phyloP scores from a whole-genome alignment of 208 protist species.

The Crithidia fasciculata region DNA sequence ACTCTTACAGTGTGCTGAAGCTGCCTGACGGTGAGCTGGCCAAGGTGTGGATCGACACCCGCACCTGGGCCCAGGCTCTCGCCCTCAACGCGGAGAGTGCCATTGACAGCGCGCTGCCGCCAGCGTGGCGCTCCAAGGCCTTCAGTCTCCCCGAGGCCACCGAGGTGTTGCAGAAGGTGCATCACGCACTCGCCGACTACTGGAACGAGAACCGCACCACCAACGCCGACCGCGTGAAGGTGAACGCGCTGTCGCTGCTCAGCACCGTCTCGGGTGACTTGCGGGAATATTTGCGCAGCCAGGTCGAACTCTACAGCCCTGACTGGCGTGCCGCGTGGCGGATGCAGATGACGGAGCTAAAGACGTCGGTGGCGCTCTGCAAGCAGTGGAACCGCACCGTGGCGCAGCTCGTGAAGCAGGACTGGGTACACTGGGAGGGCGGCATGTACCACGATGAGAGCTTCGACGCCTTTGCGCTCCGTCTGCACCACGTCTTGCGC shows the following conservation, averaged over 20 bases:
- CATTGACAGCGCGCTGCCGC: conserved; percentile 79
- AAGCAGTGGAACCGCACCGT: conserved; percentile 71
- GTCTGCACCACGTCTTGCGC: conserved; percentile 72
- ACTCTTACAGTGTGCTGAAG: conserved; percentile 48
- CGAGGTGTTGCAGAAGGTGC: conserved; percentile 79
- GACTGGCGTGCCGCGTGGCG: conserved; percentile 88
- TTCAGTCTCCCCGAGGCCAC: conserved; percentile 74
- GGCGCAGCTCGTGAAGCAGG: conserved; percentile 44
- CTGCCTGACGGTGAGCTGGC: conserved; percentile 53
- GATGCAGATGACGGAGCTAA: conserved; percentile 61
- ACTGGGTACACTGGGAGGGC: conserved; percentile 83
- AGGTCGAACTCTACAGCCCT: conserved; percentile 68
- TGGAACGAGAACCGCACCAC: conserved; percentile 60
- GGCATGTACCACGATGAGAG: conserved; percentile 76
- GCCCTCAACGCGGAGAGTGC: conserved; percentile 56
- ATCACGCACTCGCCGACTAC: conserved; percentile 59
- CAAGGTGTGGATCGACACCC: conserved; percentile 82
- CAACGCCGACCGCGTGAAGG: conserved; percentile 69
- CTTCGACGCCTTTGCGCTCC: conserved; percentile 63
- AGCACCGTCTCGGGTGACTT: conserved; percentile 87
- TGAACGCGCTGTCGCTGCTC: conserved; percentile 78
- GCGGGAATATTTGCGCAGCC: conserved; percentile 79
- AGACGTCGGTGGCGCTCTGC: conserved; percentile 61
- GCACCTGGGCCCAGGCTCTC: conserved; percentile 73
- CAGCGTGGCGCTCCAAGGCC: conserved; percentile 82